Conservation (phyloP, 2,329 filamentous ascomycete species). For the Aureobasidium sp. region DNA sequence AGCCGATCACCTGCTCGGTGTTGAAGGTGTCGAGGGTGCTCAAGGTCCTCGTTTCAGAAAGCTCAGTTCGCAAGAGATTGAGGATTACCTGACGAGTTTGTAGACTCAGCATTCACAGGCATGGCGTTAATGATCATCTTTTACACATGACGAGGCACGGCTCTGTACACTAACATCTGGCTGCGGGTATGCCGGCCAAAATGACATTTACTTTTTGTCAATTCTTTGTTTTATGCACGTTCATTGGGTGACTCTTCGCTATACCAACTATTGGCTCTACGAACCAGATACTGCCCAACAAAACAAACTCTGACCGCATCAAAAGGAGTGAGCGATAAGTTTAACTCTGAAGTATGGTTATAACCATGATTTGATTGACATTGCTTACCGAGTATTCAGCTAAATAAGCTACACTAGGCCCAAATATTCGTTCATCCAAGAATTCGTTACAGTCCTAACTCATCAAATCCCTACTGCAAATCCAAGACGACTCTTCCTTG, state of each 20-base stretch:
- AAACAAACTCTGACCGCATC: neutral
- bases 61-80: constrained; percentile 94
- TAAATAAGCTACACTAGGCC: neutral
- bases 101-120: constrained; percentile 34
- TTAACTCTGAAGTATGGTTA: neutral
- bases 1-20: constrained; percentile 84
- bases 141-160: constrained; percentile 5
- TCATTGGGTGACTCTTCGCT: neutral
- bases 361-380: neutral
- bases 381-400: neutral
- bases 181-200: constrained; percentile 1
- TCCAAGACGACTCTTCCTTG: constrained; percentile 42
- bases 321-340: neutral
- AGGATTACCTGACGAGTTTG: constrained; percentile 98
- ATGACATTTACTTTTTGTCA: constrained; percentile 5
- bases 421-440: neutral
- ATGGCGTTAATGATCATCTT: constrained; percentile 6
- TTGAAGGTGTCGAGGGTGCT: constrained; percentile 79
- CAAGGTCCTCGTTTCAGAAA: constrained; percentile 85
- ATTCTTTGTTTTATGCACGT: neutral
- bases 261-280: neutral
- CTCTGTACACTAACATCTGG: constrained; percentile 9
- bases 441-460: neutral
- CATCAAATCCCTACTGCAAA: constrained; percentile 18
- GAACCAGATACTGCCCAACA: neutral